phyloP scores from a whole-genome alignment of 768 basidiomycete genomes.

The Auricularia auricula-judae region DNA sequence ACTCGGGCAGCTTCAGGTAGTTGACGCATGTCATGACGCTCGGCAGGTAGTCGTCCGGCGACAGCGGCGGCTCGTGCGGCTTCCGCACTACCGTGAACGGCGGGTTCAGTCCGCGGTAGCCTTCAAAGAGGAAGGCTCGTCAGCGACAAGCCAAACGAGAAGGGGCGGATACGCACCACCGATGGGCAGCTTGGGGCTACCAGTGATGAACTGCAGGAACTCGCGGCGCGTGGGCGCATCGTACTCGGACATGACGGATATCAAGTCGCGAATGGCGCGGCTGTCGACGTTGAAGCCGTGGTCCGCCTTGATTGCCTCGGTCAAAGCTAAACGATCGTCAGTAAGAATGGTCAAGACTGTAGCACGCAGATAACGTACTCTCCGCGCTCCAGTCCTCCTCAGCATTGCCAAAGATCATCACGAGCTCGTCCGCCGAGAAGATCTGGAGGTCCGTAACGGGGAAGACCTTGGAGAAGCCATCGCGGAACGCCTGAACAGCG shows the following conservation, averaged over 20 bases:
- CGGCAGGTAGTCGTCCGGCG: conserved; percentile 88
- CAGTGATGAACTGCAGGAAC: conserved; percentile 94
- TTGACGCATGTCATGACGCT: conserved; percentile 99
- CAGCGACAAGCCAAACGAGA: neutral
- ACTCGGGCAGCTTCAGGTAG: conserved; percentile 93
- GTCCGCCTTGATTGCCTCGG: conserved; percentile 88
- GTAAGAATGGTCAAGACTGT: neutral
- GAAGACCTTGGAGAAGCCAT: conserved; percentile 95
- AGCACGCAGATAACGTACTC: conserved; percentile 41
- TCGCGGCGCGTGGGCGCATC: conserved; percentile 65
- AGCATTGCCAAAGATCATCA: conserved; percentile 88
- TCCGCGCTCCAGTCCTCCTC: conserved; percentile 97
- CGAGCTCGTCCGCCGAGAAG: conserved; percentile 91
- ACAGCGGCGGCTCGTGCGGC: conserved; percentile 83
- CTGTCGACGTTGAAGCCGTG: conserved; percentile 97
- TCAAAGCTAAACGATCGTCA: conserved; percentile 47
- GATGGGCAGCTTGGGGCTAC: conserved; percentile 92
- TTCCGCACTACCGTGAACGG: conserved; percentile 94
- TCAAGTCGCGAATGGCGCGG: conserved; percentile 75
- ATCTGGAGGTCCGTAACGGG: conserved; percentile 82
- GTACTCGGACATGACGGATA: conserved; percentile 79
- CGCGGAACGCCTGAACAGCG: conserved; percentile 85
- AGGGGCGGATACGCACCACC: conserved; percentile 50
- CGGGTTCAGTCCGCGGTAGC: conserved; percentile 91
- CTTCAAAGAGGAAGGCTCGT: conserved; percentile 25